These are phyloP conservation scores for Nidula niveotomentosa DNA, from an alignment of 1,284 basidiomycete species.

Conservation along the genomic window DNA sequence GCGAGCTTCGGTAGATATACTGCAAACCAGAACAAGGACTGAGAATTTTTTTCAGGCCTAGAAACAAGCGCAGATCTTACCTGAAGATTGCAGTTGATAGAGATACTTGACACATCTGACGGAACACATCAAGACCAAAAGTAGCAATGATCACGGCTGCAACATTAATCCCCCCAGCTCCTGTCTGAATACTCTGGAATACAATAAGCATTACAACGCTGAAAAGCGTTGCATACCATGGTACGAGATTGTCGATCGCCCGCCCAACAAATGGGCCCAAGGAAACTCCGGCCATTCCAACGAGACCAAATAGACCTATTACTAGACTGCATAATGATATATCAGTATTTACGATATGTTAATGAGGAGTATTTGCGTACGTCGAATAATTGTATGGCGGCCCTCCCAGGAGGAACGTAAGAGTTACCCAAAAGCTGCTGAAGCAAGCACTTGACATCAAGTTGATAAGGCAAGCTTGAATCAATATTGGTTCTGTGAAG, in stretches of 20 bases:
- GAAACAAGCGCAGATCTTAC: slow-evolving; percentile 18
- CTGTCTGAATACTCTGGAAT: slow-evolving; percentile 54
- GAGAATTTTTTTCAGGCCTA: neutral
- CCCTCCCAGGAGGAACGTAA: slow-evolving; percentile 71
- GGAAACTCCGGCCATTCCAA: slow-evolving; percentile 69
- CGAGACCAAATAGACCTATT: slow-evolving; percentile 71
- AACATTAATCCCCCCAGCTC: slow-evolving; percentile 57
- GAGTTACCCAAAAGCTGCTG: slow-evolving; percentile 66
- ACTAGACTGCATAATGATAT: slow-evolving; percentile 38
- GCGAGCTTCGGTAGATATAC: slow-evolving; percentile 53
- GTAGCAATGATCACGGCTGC: slow-evolving; percentile 50
- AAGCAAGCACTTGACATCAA: slow-evolving; percentile 58
- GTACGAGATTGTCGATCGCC: slow-evolving; percentile 59
- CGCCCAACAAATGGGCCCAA: slow-evolving; percentile 61
- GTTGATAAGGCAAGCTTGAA: slow-evolving; percentile 61
- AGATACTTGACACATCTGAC: slow-evolving; percentile 43
- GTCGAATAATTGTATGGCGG: slow-evolving; percentile 66
- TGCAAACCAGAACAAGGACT: slow-evolving; percentile 16
- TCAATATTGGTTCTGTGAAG: slow-evolving; percentile 66
- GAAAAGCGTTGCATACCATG: slow-evolving; percentile 64
- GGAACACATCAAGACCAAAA: slow-evolving; percentile 41
- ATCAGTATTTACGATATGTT: slow-evolving; percentile 2
- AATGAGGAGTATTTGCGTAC: slow-evolving; percentile 28
- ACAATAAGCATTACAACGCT: slow-evolving; percentile 38
- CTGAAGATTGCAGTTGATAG: slow-evolving; percentile 37